A percentile compares a stretch with the other conserved stretches of the same genome.
These are phyloP conservation scores for Manihot esculenta DNA, from an alignment of 441 rosid species.

Conservation along the genomic window DNA sequence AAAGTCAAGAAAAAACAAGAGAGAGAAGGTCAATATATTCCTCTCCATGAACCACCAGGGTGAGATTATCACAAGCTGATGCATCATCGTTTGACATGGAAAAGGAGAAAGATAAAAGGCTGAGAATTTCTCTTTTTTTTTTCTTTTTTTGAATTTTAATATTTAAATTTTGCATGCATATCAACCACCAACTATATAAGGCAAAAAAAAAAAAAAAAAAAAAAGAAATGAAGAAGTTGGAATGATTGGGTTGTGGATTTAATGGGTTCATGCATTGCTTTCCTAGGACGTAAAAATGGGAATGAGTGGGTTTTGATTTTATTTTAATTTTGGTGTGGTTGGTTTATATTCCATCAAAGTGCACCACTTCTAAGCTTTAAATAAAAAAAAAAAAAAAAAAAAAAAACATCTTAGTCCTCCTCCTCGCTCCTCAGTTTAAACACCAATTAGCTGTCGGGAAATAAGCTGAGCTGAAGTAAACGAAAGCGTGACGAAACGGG, in stretches of 20 bases:
- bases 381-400: too few species aligned
- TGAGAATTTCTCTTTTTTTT: too few species aligned
- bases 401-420: too few species aligned
- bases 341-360: neutral
- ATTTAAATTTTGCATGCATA: constrained; percentile 51
- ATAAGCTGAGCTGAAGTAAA: constrained; percentile 39
- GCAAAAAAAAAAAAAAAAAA: too few species aligned
- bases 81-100: neutral
- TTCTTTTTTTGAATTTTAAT: neutral
- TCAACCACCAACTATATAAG: constrained; percentile 36
- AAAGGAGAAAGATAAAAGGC: too few species aligned
- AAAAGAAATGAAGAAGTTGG: constrained; percentile 33
- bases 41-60: neutral
- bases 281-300: constrained; percentile 64
- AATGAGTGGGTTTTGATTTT: constrained; percentile 1
- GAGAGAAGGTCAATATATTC: constrained; percentile 34
- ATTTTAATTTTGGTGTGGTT: neutral
- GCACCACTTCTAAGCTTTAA: neutral
- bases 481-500: constrained; percentile 70
- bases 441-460: constrained; percentile 13
- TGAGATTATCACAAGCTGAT: neutral
- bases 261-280: constrained; percentile 87
- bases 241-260: constrained; percentile 80
- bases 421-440: too few species aligned
- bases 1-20: too few species aligned